These are phyloP conservation scores for Gyromitra esculenta DNA, from an alignment of 2,329 filamentous ascomycete species.

Conservation along the genomic window DNA sequence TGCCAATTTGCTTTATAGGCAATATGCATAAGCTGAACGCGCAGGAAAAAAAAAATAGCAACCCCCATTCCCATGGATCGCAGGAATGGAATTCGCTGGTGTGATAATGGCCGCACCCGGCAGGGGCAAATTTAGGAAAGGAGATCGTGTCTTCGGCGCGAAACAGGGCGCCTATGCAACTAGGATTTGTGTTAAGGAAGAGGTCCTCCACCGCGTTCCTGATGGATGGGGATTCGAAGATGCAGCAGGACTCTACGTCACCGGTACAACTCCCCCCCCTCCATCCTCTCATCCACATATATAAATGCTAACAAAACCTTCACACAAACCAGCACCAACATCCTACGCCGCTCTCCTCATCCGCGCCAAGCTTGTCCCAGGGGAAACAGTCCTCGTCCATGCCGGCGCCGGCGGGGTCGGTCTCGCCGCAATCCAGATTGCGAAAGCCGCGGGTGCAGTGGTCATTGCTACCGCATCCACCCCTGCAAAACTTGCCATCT, in stretches of 20 bases:
- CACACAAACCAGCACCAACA: conserved; percentile 71
- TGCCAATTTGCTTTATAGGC: background rate
- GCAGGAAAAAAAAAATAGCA: conserved; percentile 44
- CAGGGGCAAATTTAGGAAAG: conserved; percentile 74
- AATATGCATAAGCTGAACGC: background rate
- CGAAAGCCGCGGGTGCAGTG: conserved; percentile 88
- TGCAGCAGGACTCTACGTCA: conserved; percentile 89
- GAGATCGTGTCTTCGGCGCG: conserved; percentile 86
- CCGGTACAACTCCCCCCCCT: conserved; percentile 60
- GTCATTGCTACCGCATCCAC: conserved; percentile 94
- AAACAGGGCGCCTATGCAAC: conserved; percentile 87
- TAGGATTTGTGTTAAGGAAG: conserved; percentile 74
- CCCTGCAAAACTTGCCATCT: conserved; percentile 80
- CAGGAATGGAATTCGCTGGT: conserved; percentile 88
- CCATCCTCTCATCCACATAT: background rate
- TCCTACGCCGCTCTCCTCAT: conserved; percentile 84
- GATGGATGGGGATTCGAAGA: conserved; percentile 83
- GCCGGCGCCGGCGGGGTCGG: conserved; percentile 93
- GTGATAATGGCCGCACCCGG: conserved; percentile 74
- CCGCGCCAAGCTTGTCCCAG: conserved; percentile 77
- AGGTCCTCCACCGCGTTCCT: conserved; percentile 76
- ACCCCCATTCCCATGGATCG: conserved; percentile 59
- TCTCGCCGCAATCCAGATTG: conserved; percentile 89
- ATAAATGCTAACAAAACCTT: background rate
- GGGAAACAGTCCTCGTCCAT: conserved; percentile 89